These are phyloP conservation scores for Auriculariales sp. DNA, from an alignment of 768 basidiomycete genomes.

Conservation along the genomic window DNA sequence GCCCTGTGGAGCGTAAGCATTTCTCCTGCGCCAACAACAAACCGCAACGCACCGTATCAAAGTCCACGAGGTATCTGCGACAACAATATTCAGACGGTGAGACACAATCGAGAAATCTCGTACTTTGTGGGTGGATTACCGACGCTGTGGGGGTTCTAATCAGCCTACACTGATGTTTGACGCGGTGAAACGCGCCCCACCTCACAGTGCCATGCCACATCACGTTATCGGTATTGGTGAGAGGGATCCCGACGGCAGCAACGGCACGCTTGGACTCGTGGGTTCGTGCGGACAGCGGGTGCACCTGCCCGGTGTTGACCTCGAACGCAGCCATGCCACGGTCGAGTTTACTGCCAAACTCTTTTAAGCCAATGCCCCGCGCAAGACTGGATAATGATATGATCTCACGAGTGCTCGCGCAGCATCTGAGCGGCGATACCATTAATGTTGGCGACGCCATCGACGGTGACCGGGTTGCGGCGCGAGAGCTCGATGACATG, in stretches of 20 bases:
- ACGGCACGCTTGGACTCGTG: background rate
- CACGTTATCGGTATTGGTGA: background rate
- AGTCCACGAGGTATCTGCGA: background rate
- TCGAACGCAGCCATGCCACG: background rate
- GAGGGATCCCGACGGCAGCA: background rate
- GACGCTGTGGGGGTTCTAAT: background rate
- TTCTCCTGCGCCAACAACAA: background rate
- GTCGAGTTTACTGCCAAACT: background rate
- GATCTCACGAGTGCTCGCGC: background rate
- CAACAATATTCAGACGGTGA: too few species aligned
- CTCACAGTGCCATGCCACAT: background rate
- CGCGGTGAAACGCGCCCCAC: background rate
- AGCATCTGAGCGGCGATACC: background rate
- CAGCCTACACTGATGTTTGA: background rate
- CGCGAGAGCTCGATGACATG: background rate
- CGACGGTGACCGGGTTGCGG: background rate
- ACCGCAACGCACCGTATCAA: background rate
- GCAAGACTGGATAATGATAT: background rate
- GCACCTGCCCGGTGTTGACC: background rate
- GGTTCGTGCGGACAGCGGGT: background rate
- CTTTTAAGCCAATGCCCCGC: background rate
- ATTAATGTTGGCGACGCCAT: background rate
- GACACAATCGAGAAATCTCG: too few species aligned
- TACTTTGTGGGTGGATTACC: background rate
- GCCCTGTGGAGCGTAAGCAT: background rate